These are phyloP conservation scores for Stropharia rugosoannulata DNA, from an alignment of 768 basidiomycete species.

Conservation along the genomic window DNA sequence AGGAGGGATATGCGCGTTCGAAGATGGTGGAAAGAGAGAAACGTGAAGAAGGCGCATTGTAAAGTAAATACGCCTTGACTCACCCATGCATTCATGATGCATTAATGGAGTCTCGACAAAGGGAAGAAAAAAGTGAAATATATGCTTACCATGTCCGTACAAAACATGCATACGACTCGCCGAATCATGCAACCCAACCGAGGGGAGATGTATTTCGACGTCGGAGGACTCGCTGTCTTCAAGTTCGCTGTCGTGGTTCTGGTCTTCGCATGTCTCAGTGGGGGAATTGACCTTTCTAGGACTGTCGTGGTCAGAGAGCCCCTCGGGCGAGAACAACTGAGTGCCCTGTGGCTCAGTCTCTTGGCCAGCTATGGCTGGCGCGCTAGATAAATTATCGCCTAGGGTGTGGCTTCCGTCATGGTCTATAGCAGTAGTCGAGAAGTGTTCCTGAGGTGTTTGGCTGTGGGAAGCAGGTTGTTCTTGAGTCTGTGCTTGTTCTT, in stretches of 20 bases:
- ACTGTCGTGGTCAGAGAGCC: background rate
- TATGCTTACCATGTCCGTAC: constrained; percentile 13
- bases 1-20: background rate
- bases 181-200: constrained; percentile 30
- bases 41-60: background rate
- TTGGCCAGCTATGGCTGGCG: background rate
- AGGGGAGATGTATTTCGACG: constrained; percentile 36
- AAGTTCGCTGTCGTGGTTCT: constrained; percentile 11
- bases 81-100: constrained; percentile 12
- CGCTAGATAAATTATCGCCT: background rate
- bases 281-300: background rate
- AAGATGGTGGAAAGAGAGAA: background rate
- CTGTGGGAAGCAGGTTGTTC: background rate
- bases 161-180: constrained; percentile 22
- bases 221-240: constrained; percentile 25
- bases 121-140: constrained; percentile 9
- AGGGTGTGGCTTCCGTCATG: background rate
- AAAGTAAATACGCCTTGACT: constrained; percentile 1
- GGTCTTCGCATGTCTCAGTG: constrained; percentile 3
- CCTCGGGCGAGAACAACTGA: background rate
- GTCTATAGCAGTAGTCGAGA: constrained; percentile 2
- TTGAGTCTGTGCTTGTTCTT: constrained; percentile 16
- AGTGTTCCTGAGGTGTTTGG: constrained; percentile 1
- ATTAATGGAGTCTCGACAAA: constrained; percentile 12
- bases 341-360: background rate